Evolutionary conservation across 179 eudicot genomes (phyloP).

Genomic region (Beta lomatogona): DNA sequence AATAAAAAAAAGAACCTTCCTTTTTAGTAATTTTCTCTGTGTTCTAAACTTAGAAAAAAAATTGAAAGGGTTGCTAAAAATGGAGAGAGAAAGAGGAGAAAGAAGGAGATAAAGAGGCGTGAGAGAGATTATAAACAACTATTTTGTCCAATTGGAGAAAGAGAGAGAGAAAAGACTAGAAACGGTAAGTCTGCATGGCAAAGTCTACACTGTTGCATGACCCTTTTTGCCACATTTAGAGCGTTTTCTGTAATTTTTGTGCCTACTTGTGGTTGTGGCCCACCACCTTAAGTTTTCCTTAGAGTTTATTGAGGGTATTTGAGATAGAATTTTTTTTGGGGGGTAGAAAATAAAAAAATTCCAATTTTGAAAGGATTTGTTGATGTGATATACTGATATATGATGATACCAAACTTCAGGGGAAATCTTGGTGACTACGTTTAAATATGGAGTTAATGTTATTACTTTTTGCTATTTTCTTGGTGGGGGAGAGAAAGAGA

Average conservation of each 20-base stretch:
- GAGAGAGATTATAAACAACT: conserved; percentile 22
- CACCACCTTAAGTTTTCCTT: not conserved
- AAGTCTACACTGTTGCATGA: conserved; percentile 38
- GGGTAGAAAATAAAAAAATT: not conserved
- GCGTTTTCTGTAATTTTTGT: conserved; percentile 29
- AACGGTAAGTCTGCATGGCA: conserved; percentile 67
- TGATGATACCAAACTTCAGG: conserved; percentile 25
- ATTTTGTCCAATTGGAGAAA: conserved; percentile 37
- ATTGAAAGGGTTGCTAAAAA: conserved; percentile 33
- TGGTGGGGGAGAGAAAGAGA: conserved; percentile 19
- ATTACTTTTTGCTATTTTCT: not conserved
- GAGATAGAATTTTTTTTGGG: not conserved
- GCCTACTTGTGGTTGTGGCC: conserved; percentile 25
- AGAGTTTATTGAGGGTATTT: not conserved
- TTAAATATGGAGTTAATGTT: conserved; percentile 12
- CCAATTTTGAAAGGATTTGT: conserved; percentile 22
- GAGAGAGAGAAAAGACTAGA: conserved; percentile 30
- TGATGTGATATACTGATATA: conserved; percentile 26
- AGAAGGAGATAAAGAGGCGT: conserved; percentile 10
- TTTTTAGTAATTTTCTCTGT: not conserved
- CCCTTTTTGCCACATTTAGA: conserved; percentile 49
- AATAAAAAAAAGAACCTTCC: not conserved
- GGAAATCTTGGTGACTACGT: conserved; percentile 32
- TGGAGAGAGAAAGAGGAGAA: conserved; percentile 34
- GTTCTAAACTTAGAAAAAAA: conserved; percentile 31